phyloP scores from a whole-genome alignment of 441 rosid genomes.

The Populus hybrid region DNA sequence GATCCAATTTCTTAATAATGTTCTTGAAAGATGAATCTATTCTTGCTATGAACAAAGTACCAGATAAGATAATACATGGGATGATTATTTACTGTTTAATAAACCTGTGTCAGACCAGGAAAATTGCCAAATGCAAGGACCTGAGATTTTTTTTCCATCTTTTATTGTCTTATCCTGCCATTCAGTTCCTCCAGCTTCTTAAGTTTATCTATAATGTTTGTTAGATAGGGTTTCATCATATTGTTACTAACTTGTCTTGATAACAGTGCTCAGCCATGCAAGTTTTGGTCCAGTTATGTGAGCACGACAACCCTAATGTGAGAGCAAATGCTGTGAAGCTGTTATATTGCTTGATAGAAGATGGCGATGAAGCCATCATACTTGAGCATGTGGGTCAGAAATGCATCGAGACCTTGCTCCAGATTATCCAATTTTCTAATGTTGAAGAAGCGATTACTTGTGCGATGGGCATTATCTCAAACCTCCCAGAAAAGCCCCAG shows the following conservation, averaged over 20 bases:
- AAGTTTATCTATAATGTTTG: background rate
- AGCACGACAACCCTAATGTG: constrained; percentile 29
- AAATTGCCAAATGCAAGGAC: background rate
- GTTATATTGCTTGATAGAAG: constrained; percentile 45
- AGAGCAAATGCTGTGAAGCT: constrained; percentile 58
- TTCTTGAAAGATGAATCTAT: background rate
- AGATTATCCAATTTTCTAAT: constrained; percentile 40
- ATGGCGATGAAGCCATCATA: constrained; percentile 43
- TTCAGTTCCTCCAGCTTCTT: background rate
- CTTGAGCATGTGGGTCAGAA: constrained; percentile 43
- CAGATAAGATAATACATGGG: background rate
- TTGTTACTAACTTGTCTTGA: constrained; percentile 16
- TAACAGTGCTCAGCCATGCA: constrained; percentile 51
- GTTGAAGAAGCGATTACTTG: constrained; percentile 43
- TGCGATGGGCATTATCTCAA: constrained; percentile 44
- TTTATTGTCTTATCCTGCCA: background rate
- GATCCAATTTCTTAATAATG: background rate
- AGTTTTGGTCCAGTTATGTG: constrained; percentile 47
- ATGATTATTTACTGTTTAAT: background rate
- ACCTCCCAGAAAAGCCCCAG: constrained; percentile 45
- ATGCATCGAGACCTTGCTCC: constrained; percentile 39
- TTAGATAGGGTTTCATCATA: constrained; percentile 1
- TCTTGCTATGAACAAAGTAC: background rate
- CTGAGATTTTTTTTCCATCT: constrained; percentile 5
- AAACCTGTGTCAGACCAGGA: background rate